phyloP scores from a whole-genome alignment of 305 asterid species.

The Stenogyne calaminthoides region DNA sequence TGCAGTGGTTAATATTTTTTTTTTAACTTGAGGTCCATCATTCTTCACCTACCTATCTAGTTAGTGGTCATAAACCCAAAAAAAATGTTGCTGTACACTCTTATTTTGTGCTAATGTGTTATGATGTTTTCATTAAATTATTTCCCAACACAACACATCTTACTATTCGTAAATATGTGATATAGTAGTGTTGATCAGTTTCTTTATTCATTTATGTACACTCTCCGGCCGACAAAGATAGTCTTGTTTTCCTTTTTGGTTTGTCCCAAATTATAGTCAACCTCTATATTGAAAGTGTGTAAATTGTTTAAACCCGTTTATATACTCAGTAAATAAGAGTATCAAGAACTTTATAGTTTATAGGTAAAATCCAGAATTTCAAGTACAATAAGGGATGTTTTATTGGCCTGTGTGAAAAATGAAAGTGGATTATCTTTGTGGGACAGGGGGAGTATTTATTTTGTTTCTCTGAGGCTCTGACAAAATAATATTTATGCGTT shows the following conservation, averaged over 20 bases:
- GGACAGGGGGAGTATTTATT: too few relatives aligned
- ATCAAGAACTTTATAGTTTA: too few relatives aligned
- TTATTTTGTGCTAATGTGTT: neutral
- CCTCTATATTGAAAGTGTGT: too few relatives aligned
- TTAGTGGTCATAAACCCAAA: slow-evolving; percentile 17
- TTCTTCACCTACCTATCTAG: slow-evolving; percentile 10
- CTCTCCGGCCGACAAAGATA: too few relatives aligned
- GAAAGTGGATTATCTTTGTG: too few relatives aligned
- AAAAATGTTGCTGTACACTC: neutral
- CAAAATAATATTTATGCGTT: neutral
- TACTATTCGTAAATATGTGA: slow-evolving; percentile 9
- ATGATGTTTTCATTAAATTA: slow-evolving; percentile 20
- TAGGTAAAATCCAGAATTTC: too few relatives aligned
- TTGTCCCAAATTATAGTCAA: too few relatives aligned
- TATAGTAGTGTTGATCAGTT: neutral
- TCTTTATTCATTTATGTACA: neutral
- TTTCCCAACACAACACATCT: neutral
- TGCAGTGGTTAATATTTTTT: slow-evolving; percentile 13
- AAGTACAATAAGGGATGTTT: too few relatives aligned
- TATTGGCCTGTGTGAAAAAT: too few relatives aligned
- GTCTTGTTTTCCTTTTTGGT: too few relatives aligned
- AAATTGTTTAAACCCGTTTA: too few relatives aligned
- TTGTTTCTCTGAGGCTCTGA: neutral
- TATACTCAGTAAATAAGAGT: too few relatives aligned
- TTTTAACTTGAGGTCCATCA: slow-evolving; percentile 4